A percentile compares a stretch with the other conserved stretches of the same genome.
phyloP scores from a whole-genome alignment of 2,329 filamentous ascomycete genomes.

The Ascochyta clinopodiicola region DNA sequence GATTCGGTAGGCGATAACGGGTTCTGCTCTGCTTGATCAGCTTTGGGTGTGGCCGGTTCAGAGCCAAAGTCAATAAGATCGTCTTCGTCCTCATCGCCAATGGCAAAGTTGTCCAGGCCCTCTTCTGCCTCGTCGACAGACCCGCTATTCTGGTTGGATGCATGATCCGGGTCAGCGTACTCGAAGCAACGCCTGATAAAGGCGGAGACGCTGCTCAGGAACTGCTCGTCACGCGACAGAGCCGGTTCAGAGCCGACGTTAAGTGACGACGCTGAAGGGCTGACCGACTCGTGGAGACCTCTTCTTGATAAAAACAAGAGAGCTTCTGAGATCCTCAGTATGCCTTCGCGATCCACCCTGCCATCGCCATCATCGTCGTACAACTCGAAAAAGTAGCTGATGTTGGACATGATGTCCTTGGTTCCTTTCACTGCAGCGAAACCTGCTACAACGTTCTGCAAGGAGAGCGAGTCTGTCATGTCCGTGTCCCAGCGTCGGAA shows the following conservation, averaged over 20 bases:
- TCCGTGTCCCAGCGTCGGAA: conserved; percentile 90
- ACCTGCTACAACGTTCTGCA: conserved; percentile 92
- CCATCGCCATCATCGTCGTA: conserved; percentile 94
- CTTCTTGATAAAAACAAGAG: conserved; percentile 89
- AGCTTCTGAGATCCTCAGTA: conserved; percentile 91
- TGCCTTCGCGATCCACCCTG: conserved; percentile 92
- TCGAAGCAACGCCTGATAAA: conserved; percentile 98
- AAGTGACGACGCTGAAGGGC: conserved; percentile 66
- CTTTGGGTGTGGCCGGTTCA: conserved; percentile 39
- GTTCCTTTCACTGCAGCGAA: conserved; percentile 91
- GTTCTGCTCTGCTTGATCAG: conserved; percentile 34
- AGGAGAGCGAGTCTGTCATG: conserved; percentile 74
- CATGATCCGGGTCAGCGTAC: conserved; percentile 90
- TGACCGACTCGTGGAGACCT: conserved; percentile 78
- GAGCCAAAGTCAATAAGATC: conserved; percentile 66
- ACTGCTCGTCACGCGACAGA: conserved; percentile 78
- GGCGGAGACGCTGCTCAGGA: conserved; percentile 89
- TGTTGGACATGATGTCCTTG: conserved; percentile 95
- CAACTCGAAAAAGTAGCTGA: conserved; percentile 96
- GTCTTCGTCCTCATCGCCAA: conserved; percentile 73
- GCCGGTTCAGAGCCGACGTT: conserved; percentile 54
- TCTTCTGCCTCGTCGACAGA: conserved; percentile 38
- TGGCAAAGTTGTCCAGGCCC: conserved; percentile 68
- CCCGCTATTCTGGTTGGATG: conserved; percentile 60
- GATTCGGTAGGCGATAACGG: conserved; percentile 31